Evolutionary conservation across 1,284 basidiomycete genomes (phyloP), one percentile per base, ranked within the genome.

Genomic region (Ceratobasidium sp.): DNA sequence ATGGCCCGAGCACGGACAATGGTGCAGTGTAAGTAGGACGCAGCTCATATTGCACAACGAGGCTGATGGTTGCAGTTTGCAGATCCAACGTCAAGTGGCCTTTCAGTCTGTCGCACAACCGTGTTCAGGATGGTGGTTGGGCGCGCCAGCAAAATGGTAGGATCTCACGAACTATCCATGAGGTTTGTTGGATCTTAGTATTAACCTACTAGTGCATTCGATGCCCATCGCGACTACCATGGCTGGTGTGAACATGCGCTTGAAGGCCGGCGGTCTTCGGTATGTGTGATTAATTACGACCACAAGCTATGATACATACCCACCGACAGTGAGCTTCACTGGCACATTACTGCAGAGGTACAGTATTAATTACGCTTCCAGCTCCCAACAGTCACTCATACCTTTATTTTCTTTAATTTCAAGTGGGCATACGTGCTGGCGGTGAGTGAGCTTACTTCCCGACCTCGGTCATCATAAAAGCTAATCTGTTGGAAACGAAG

Each of bases 71-170:
- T 22, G 16, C 8, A 13, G 51, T 49, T 62, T 24, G 19, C 41
- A 89, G 88, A 11, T 75, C 79, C 6, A 90, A 90, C 77, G 87
- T 88, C 16, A 92, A 91, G 80, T 92, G 91, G 91, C 87, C 90
- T 0, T 91, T 92, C 81, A 83, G 83, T 75, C 80, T 92, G 73
- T 90, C 89, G 74, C 88, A 89, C 80, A 92, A 90, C 78, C 87
- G 90, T 93, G n/a, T n/a, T n/a, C n/a, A n/a, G n/a, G n/a, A n/a
- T n/a, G n/a, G n/a, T n/a, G n/a, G n/a, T n/a, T n/a, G 91, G 91
- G 89, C 90, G 46, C 85, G 90, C 71, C 86, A 91, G 78, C 85
- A 92, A 81, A 91, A 90, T 76, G 79, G 89, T 88, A 76, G 58
- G 83, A 76, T 34, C 54, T 16, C 27, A 11, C 27, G 16, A 7